Conservation (phyloP, 768 basidiomycete species). For the Boletus insuetus region DNA sequence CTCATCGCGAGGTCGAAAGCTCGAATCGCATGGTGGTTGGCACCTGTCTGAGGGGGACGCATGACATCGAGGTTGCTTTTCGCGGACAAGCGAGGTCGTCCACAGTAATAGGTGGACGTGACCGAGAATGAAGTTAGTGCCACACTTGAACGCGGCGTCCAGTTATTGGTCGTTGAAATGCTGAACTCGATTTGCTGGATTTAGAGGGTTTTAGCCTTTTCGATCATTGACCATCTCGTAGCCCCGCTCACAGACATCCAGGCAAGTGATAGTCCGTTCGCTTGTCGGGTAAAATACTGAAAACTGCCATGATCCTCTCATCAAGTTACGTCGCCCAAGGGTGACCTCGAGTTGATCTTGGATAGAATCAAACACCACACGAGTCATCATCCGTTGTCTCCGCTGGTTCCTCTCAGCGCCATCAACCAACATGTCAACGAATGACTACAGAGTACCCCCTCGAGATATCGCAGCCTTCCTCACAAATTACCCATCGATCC, state of each 20-base stretch:
- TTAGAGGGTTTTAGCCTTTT: constrained; percentile 22
- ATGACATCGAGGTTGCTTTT: neutral
- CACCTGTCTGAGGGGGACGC: neutral
- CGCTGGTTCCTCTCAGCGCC: constrained; percentile 6
- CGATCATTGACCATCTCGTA: neutral
- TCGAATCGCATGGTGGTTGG: neutral
- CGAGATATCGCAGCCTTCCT: constrained; percentile 29
- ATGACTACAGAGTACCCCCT: constrained; percentile 3
- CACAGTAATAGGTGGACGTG: no score
- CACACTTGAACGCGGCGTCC: neutral
- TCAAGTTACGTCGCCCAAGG: neutral
- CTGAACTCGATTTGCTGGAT: neutral
- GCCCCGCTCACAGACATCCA: neutral
- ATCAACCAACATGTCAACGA: constrained; percentile 16
- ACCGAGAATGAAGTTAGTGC: no score
- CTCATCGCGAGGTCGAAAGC: constrained; percentile 6
- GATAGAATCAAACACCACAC: neutral
- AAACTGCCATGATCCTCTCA: no score
- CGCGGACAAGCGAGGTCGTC: neutral
- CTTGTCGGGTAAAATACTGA: neutral
- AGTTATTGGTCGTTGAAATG: neutral
- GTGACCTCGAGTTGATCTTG: neutral
- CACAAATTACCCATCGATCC: constrained; percentile 19
- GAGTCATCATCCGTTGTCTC: constrained; percentile 9
- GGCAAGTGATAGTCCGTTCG: neutral